phyloP scores from a whole-genome alignment of 23 red algal genomes.

The Pyropia haitanensis region DNA sequence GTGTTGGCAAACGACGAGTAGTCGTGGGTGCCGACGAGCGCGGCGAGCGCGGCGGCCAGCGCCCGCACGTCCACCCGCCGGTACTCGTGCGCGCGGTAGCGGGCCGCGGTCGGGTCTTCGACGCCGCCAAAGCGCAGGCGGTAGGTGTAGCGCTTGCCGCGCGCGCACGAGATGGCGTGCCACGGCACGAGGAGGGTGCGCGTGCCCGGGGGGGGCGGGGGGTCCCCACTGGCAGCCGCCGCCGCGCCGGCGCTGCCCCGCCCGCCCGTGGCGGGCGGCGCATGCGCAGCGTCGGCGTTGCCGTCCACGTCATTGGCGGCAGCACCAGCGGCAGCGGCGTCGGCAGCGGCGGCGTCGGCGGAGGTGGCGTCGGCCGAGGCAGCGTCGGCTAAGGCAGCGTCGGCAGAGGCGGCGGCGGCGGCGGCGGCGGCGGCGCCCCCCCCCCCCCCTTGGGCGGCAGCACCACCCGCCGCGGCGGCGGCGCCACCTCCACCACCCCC shows the following conservation, averaged over 20 bases:
- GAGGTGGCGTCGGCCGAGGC: no score
- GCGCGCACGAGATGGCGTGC: constrained; percentile 72
- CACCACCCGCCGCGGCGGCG: constrained; percentile 10
- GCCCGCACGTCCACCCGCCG: constrained; percentile 10
- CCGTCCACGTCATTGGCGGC: no score
- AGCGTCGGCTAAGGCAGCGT: no score
- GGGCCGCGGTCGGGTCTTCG: constrained; percentile 42
- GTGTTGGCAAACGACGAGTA: constrained; percentile 86
- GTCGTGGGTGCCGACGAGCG: constrained; percentile 87
- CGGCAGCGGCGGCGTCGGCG: no score
- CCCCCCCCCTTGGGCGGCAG: background rate
- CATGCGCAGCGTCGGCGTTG: background rate
- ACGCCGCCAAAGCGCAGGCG: constrained; percentile 22
- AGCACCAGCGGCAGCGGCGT: no score
- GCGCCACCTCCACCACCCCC: constrained; percentile 35
- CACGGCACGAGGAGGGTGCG: constrained; percentile 12
- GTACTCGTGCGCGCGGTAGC: constrained; percentile 52
- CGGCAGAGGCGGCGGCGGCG: no score
- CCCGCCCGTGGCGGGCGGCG: constrained; percentile 1
- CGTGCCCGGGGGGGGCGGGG: background rate
- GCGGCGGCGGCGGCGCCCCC: background rate
- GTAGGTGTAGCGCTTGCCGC: constrained; percentile 59
- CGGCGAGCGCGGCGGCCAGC: constrained; percentile 18
- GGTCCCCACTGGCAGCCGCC: background rate
- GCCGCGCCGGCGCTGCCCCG: background rate